These are phyloP conservation scores for Penicillium sp. DNA, from an alignment of 2,329 filamentous ascomycete genomes.

Conservation along the genomic window DNA sequence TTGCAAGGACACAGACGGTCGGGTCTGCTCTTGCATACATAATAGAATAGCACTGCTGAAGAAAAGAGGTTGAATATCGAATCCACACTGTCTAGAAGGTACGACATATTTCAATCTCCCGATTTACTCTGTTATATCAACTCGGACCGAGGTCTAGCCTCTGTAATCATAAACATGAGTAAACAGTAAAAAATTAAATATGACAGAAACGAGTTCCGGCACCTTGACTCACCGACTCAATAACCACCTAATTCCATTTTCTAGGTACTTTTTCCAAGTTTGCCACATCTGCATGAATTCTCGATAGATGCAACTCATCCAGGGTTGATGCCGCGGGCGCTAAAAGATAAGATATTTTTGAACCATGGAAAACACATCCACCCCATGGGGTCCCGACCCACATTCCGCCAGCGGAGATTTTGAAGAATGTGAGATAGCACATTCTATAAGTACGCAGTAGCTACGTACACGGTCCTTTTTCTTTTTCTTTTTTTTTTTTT, in stretches of 20 bases:
- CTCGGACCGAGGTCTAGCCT: background rate
- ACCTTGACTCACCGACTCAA: conserved; percentile 5
- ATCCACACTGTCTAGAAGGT: background rate
- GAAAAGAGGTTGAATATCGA: background rate
- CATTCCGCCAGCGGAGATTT: conserved; percentile 3
- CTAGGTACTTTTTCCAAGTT: background rate
- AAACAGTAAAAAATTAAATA: background rate
- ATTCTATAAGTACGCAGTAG: background rate
- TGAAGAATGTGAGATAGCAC: conserved; percentile 9
- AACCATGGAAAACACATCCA: conserved; percentile 1
- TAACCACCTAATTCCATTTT: background rate
- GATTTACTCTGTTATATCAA: background rate
- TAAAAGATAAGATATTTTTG: background rate
- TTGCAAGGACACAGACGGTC: conserved; percentile 14
- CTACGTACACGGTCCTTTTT: background rate
- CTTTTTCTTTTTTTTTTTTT: background rate
- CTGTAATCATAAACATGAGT: background rate
- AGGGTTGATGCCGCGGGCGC: background rate
- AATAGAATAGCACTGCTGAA: background rate
- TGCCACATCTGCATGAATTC: background rate
- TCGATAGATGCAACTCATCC: background rate
- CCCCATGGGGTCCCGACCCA: conserved; percentile 12
- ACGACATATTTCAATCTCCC: background rate
- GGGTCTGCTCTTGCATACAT: conserved; percentile 9
- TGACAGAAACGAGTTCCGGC: background rate